These are phyloP conservation scores for Alternaria atra DNA, from an alignment of 2,329 filamentous ascomycete genomes.

Conservation along the genomic window DNA sequence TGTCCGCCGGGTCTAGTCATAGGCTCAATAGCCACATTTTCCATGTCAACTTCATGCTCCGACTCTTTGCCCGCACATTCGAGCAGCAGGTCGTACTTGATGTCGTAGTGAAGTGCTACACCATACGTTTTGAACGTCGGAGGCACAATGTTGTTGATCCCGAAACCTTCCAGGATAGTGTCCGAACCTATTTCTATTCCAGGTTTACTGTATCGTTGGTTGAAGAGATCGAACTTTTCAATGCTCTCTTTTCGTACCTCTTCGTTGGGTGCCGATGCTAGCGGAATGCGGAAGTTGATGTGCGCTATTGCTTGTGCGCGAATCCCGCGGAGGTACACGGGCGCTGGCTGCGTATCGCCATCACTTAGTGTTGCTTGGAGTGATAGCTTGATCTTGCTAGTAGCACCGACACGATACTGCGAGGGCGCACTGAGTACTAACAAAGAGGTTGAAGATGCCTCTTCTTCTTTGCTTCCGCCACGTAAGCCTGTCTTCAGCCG, in stretches of 20 bases:
- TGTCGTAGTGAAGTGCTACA: constrained; percentile 24
- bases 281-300: constrained; percentile 26
- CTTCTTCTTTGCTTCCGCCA: constrained; percentile 16
- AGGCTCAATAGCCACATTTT: constrained; percentile 24
- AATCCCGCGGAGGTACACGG: constrained; percentile 32
- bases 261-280: constrained; percentile 12
- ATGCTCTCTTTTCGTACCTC: constrained; percentile 18
- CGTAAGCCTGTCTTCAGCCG: constrained; percentile 19
- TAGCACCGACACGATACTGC: constrained; percentile 22
- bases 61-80: constrained; percentile 31
- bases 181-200: constrained; percentile 20
- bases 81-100: constrained; percentile 28
- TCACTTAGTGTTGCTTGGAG: constrained; percentile 19
- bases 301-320: constrained; percentile 25
- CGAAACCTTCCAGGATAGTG: constrained; percentile 19
- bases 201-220: constrained; percentile 30
- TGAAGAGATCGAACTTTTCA: constrained; percentile 30
- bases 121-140: constrained; percentile 33
- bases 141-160: constrained; percentile 24
- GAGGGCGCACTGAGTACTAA: constrained; percentile 22
- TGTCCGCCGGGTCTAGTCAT: constrained; percentile 29
- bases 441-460: constrained; percentile 22
- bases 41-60: constrained; percentile 25
- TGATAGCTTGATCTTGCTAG: constrained; percentile 23
- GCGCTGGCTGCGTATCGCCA: constrained; percentile 11